Evolutionary conservation across 1,139 yeast species (phyloP).

Genomic region (Magnusiomyces paraingens): DNA sequence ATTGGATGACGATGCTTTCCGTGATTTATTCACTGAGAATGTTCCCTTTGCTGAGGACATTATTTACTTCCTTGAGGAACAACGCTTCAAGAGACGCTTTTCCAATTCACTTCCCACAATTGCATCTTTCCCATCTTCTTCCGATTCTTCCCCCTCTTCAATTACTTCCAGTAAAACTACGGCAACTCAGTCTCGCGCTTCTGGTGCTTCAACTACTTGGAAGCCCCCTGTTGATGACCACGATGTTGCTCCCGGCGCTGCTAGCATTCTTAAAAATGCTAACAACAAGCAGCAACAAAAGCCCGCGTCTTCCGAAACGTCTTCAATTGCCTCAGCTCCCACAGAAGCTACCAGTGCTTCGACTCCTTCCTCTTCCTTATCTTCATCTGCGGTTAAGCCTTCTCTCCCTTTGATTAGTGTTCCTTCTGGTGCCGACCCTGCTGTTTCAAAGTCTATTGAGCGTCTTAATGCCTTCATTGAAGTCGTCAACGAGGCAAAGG

Average conservation of each 20-base stretch:
- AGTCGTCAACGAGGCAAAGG: conserved; percentile 41
- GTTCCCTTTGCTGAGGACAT: conserved; percentile 55
- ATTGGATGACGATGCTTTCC: conserved; percentile 34
- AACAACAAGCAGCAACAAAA: conserved; percentile 8
- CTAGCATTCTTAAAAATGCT: conserved; percentile 15
- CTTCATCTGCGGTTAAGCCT: background rate
- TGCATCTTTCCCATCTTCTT: conserved; percentile 14
- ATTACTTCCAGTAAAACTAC: conserved; percentile 21
- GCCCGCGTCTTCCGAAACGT: conserved; percentile 11
- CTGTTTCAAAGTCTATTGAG: conserved; percentile 43
- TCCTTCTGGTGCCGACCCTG: conserved; percentile 38
- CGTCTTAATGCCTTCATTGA: conserved; percentile 49
- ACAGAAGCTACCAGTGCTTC: conserved; percentile 6
- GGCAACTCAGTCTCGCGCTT: background rate
- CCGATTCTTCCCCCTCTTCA: conserved; percentile 15
- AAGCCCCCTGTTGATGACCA: conserved; percentile 18
- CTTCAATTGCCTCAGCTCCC: conserved; percentile 14
- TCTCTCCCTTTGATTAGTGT: conserved; percentile 27
- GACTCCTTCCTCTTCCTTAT: conserved; percentile 11
- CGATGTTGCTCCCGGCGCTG: conserved; percentile 9
- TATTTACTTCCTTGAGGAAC: conserved; percentile 45
- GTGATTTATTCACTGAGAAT: conserved; percentile 47
- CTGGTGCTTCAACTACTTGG: conserved; percentile 16
- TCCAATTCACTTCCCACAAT: background rate
- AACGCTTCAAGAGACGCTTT: conserved; percentile 32